Conservation (phyloP, 352 stramenopile species). For the Blastocystis sp. region DNA sequence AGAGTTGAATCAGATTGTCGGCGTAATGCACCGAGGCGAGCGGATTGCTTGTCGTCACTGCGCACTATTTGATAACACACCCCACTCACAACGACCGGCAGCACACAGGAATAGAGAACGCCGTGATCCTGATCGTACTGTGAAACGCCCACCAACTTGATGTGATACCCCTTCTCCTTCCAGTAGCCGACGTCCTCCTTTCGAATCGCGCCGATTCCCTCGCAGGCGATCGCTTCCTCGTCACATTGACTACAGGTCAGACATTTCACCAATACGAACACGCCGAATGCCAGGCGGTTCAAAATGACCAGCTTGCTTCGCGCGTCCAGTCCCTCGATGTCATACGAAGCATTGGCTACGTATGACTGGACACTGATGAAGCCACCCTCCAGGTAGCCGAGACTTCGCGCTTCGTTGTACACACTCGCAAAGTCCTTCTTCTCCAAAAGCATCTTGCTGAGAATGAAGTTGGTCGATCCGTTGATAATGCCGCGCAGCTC, state of each 20-base stretch:
- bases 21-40: conserved; percentile 9
- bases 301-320: conserved; percentile 5
- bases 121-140: not conserved
- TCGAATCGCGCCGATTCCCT: conserved; percentile 1
- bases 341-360: not conserved
- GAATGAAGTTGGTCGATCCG: conserved; percentile 35
- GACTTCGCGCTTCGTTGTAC: not conserved
- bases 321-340: conserved; percentile 2
- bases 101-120: not conserved
- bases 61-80: not conserved
- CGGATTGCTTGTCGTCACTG: not conserved
- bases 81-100: not conserved
- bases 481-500: conserved; percentile 20
- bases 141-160: conserved; percentile 4
- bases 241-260: not conserved
- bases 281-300: conserved; percentile 6
- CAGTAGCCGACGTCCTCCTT: conserved; percentile 9
- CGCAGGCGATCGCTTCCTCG: not conserved
- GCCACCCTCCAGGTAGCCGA: conserved; percentile 16
- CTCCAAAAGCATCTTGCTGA: conserved; percentile 31
- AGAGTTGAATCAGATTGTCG: not conserved
- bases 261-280: not conserved
- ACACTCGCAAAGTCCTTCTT: not conserved
- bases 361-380: not conserved
- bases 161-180: not conserved